Base-by-base conservation (phyloP, 2,329 filamentous ascomycete species). In the Colletotrichum horii region DNA sequence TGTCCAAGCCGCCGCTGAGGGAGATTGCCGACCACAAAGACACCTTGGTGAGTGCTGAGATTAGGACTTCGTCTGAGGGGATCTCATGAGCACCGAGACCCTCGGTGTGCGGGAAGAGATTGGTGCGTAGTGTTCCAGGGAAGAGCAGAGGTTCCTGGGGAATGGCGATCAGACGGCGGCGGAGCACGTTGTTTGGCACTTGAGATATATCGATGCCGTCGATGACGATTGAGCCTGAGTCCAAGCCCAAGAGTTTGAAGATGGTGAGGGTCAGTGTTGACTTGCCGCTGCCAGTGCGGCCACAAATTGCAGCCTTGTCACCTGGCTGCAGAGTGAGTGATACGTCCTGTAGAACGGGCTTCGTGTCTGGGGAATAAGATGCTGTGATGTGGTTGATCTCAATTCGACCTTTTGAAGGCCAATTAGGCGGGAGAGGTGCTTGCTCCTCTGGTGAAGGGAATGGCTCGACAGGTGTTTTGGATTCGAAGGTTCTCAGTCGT, bases 121-220 rank as follows among this genome's bases (percentile, higher is more conserved):
- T 75, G 1, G 43, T 71, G 4, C 73, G 69, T 26, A 75, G 28
- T 4, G 52, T 64, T 9, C 74, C 65, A 1, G 70, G 70, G 43
- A 76, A 65, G 26, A 76, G 70, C 15, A 76, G 66, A 4, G 80
- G 77, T 22, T 84, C 83, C 66, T 84, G 83, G 0, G 83, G 71
- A 1, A 84, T 79, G 1, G 81, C 79, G 16, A 84, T 78, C 61
- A 85, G 83, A 22, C 79, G 79, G 64, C 81, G 68, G 58, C 84
- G 70, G 52, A 84, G 38, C 6, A 79, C 6, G 12, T 78, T 74
- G n/a, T 78, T 78, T 0, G 78, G 70, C 0, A 83, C 73, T 0
- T 30, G 69, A 4, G 74, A 77, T 16, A 84, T 78, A 34, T 82
- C 79, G 3, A 84, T 61, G 11, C 81, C 78, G 36, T 84, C 82